These are phyloP conservation scores for Russula brevipes DNA, from an alignment of 768 basidiomycete genomes.

Conservation along the genomic window DNA sequence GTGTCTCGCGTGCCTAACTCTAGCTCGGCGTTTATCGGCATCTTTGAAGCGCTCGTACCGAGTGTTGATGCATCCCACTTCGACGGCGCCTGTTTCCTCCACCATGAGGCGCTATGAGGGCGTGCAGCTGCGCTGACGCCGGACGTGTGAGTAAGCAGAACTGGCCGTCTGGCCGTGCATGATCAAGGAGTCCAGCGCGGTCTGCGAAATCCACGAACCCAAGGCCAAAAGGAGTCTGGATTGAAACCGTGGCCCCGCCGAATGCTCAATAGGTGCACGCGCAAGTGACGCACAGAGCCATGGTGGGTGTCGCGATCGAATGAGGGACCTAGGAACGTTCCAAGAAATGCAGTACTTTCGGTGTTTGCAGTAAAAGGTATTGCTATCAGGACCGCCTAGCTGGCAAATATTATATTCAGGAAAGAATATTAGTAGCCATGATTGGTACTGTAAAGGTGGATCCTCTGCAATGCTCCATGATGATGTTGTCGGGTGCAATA, in stretches of 20 bases:
- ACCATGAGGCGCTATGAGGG: neutral
- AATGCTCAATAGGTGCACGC: neutral
- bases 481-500: no score
- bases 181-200: neutral
- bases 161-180: neutral
- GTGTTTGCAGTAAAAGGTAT: no score
- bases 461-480: no score
- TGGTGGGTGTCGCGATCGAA: neutral
- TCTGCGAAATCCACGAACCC: no score
- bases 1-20: neutral
- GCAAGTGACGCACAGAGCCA: neutral
- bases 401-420: no score
- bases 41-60: neutral
- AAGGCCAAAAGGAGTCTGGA: neutral
- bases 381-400: no score
- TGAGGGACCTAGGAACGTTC: no score
- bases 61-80: neutral
- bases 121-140: neutral
- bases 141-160: slow-evolving; percentile 10
- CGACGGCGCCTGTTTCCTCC: neutral
- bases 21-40: neutral
- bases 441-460: no score
- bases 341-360: neutral
- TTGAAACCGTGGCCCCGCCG: neutral
- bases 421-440: no score